Conservation (phyloP, 2,329 filamentous ascomycete genomes). For the Acrocalymma vagum region DNA sequence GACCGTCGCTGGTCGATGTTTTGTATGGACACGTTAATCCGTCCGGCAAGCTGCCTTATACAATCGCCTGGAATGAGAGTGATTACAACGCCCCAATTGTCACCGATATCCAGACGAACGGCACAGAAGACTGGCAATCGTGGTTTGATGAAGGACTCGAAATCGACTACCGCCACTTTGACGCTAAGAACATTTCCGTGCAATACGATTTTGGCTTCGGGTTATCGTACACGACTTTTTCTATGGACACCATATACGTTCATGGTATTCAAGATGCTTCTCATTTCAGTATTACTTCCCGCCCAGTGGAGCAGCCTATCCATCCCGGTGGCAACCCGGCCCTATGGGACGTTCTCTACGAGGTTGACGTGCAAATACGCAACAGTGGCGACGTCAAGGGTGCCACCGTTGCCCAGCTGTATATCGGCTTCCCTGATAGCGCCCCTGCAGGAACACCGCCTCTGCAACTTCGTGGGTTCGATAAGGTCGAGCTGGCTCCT, state of each 20-base stretch:
- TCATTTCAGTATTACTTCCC: constrained; percentile 69
- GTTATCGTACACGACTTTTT: constrained; percentile 75
- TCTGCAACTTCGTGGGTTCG: constrained; percentile 53
- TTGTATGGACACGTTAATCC: constrained; percentile 79
- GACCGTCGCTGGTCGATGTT: constrained; percentile 42
- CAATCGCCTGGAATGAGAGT: constrained; percentile 72
- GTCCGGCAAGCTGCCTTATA: constrained; percentile 83
- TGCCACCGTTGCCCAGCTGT: constrained; percentile 62
- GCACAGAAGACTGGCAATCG: constrained; percentile 49
- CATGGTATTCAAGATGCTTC: constrained; percentile 56
- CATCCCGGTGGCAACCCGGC: constrained; percentile 48
- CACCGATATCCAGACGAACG: constrained; percentile 41
- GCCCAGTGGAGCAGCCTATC: constrained; percentile 48
- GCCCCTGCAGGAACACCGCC: constrained; percentile 67
- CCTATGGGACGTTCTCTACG: constrained; percentile 73
- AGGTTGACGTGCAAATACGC: constrained; percentile 68
- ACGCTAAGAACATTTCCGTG: constrained; percentile 67
- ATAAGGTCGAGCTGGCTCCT: constrained; percentile 54
- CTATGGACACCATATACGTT: constrained; percentile 71
- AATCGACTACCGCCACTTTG: constrained; percentile 80
- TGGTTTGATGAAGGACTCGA: constrained; percentile 66
- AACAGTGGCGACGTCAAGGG: constrained; percentile 69
- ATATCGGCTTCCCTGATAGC: constrained; percentile 56
- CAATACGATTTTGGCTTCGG: constrained; percentile 83
- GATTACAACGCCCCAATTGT: constrained; percentile 65